Base-by-base conservation (phyloP, 2,329 filamentous ascomycete species). In the Talaromyces marneffei region DNA sequence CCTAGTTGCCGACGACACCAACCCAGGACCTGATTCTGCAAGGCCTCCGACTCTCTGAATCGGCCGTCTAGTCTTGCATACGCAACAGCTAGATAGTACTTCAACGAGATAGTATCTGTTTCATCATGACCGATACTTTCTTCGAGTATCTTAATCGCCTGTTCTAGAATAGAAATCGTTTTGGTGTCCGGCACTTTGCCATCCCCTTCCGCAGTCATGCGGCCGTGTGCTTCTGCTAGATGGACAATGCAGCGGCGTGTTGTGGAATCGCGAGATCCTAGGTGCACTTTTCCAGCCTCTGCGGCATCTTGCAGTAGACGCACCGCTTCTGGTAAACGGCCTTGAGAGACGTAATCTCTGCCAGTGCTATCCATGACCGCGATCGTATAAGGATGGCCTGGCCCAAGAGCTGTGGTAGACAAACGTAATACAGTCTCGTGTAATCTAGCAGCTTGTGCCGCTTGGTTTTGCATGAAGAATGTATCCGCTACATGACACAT, bases 301-400 rank as follows among this genome's bases (percentile, higher is more conserved):
- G 61, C 60, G 6, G 62, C 62, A 46, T 64, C 62, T 29, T 64
- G 59, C 23, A 62, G 59, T n/a, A 64, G 44, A 20, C 62, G 62
- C 5, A 64, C 56, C 5, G 62, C 62, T 52, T 64, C 62, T 5
- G 29, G 33, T 18, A 64, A 52, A 9, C 57, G 60, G 12, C 62
- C 62, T 35, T 64, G 62, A 16, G 60, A 58, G 42, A 62, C 62
- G 35, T 64, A 62, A 33, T 64, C 62, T 50, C 62, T 57, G n/a
- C 62, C 62, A 10, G 60, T 59, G 29, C 62, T 64, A 29, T 60
- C 62, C 62, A 64, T 64, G 18, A 62, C 62, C 25, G 60, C 62
- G n/a, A 64, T 64, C 8, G 62, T 64, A 37, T 59, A 62, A 20
- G 62, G 62, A 40, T 64, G 60, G 12, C 62, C 62, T 12, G 62